Evolutionary conservation across 192 early-diverging fungal genomes (phyloP).

Genomic region (Ramicandelaber brevisporus): DNA sequence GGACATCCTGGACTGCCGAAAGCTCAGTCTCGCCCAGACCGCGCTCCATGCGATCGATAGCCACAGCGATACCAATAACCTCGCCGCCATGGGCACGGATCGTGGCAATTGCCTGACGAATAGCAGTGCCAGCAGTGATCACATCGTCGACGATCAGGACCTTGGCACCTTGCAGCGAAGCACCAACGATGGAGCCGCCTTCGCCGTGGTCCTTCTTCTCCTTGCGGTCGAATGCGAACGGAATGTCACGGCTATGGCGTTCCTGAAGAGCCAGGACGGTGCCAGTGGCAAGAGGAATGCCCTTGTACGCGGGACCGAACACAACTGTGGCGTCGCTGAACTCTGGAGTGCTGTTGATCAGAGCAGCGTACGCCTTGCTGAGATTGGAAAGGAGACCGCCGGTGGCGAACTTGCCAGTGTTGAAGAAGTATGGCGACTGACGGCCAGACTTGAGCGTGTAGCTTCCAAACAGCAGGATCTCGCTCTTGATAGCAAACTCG

Average conservation of each 20-base stretch:
- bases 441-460: constrained; percentile 91
- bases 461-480: constrained; percentile 73
- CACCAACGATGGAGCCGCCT: constrained; percentile 85
- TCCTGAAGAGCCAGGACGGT: constrained; percentile 50
- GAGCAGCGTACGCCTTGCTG: constrained; percentile 74
- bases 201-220: constrained; percentile 98
- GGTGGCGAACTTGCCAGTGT: constrained; percentile 87
- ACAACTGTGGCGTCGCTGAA: constrained; percentile 43
- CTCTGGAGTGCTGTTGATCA: constrained; percentile 17
- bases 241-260: constrained; percentile 30
- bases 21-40: constrained; percentile 31
- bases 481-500: constrained; percentile 60
- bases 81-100: constrained; percentile 45
- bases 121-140: constrained; percentile 98
- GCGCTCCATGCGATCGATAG: constrained; percentile 78
- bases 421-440: constrained; percentile 94
- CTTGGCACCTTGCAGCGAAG: constrained; percentile 35
- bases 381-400: constrained; percentile 59
- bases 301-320: constrained; percentile 99
- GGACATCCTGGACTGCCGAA: constrained; percentile 82
- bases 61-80: constrained; percentile 66
- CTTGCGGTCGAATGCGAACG: constrained; percentile 92
- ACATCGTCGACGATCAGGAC: constrained; percentile 91
- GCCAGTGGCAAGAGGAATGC: constrained; percentile 73
- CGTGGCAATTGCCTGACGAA: constrained; percentile 66